Evolutionary conservation across 306 rosid genomes (phyloP).

Genomic region (Lathyrus tuberosus): DNA sequence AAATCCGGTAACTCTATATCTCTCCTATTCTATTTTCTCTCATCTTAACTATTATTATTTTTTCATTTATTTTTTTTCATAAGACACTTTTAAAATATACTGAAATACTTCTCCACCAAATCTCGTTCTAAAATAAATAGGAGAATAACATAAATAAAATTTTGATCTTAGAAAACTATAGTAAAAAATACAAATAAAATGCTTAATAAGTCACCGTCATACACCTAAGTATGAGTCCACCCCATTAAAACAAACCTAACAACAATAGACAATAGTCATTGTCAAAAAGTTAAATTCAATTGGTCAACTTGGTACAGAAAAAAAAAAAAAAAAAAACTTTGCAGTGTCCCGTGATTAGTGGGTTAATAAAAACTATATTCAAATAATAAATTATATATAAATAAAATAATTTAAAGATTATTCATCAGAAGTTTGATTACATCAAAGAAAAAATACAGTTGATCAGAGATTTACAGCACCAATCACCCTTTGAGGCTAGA

Average conservation of each 20-base stretch:
- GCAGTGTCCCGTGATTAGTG: background rate
- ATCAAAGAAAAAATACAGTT: slow-evolving; percentile 33
- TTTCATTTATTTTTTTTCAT: too few relatives aligned
- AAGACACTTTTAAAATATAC: too few relatives aligned
- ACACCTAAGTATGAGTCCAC: background rate
- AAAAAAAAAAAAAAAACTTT: background rate
- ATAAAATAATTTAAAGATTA: too few relatives aligned
- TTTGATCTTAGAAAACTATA: background rate
- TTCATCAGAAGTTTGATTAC: background rate
- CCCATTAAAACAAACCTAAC: background rate
- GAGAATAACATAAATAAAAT: background rate
- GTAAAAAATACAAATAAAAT: background rate
- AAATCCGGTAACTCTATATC: too few relatives aligned
- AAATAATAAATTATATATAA: background rate
- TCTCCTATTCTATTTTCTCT: too few relatives aligned
- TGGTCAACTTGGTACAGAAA: background rate
- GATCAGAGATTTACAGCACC: slow-evolving; percentile 52
- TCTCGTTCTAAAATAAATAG: background rate
- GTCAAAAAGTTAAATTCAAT: background rate
- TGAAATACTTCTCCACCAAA: too few relatives aligned
- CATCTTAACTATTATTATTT: too few relatives aligned
- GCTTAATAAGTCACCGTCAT: background rate
- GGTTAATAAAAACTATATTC: background rate
- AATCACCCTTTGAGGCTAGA: slow-evolving; percentile 42
- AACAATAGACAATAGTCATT: background rate